phyloP scores from a whole-genome alignment of 257 asterid genomes.

The Anisodus acutangulus region DNA sequence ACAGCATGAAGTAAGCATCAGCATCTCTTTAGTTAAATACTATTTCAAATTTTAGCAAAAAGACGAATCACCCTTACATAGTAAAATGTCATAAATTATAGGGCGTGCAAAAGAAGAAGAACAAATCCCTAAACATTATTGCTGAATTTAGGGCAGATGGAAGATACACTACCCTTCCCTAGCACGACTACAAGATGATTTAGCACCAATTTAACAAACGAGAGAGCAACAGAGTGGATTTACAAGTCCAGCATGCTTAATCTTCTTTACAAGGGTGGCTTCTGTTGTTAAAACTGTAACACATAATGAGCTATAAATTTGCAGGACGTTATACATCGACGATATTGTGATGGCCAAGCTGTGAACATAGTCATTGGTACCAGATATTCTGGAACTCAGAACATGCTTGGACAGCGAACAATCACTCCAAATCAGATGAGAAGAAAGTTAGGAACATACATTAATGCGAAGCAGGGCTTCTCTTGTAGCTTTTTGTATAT shows the following conservation, averaged over 20 bases:
- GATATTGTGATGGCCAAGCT: not conserved
- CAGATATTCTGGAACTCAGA: slow-evolving; percentile 13
- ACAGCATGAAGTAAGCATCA: not conserved
- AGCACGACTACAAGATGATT: not conserved
- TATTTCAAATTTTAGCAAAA: slow-evolving; percentile 14
- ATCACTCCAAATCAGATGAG: slow-evolving; percentile 25
- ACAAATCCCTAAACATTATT: not conserved
- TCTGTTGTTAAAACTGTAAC: not conserved
- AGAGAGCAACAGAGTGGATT: not conserved
- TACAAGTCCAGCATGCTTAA: not conserved
- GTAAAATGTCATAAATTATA: not conserved
- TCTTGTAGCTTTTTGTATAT: slow-evolving; percentile 66
- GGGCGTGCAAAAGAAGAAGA: not conserved
- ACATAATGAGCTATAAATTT: slow-evolving; percentile 10
- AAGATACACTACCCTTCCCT: not conserved
- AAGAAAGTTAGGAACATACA: slow-evolving; percentile 53
- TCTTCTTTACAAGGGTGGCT: not conserved
- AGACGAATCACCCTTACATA: not conserved
- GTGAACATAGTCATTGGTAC: not conserved
- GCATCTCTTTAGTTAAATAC: not conserved
- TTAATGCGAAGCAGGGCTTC: slow-evolving; percentile 73
- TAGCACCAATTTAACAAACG: not conserved
- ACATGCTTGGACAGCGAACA: not conserved
- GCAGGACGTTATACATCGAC: not conserved
- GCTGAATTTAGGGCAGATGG: not conserved